These are phyloP conservation scores for Scalesia atractyloides DNA, from an alignment of 129 eudicot species.

Conservation along the genomic window DNA sequence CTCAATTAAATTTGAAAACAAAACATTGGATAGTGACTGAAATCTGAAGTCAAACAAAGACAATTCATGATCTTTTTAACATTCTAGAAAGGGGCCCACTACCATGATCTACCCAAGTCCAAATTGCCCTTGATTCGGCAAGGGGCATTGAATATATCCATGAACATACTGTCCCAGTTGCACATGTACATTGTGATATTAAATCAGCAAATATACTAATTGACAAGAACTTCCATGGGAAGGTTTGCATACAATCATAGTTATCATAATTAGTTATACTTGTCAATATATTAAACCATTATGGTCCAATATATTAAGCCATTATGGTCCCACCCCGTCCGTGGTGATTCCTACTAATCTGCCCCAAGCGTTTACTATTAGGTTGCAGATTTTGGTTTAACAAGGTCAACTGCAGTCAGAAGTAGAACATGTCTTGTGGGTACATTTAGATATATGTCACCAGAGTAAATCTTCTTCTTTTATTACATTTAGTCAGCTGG, in stretches of 20 bases:
- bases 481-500: neutral
- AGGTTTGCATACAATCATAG: conserved; percentile 22
- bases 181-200: conserved; percentile 66
- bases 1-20: conserved; percentile 31
- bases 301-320: too few species aligned
- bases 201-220: conserved; percentile 82
- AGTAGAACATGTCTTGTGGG: conserved; percentile 25
- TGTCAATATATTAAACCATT: too few species aligned
- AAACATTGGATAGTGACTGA: neutral
- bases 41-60: conserved; percentile 13
- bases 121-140: conserved; percentile 93
- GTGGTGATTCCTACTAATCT: neutral
- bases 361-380: conserved; percentile 17
- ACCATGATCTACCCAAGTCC: conserved; percentile 78
- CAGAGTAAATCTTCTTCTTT: neutral
- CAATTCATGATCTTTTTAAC: neutral
- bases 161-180: conserved; percentile 12
- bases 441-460: conserved; percentile 2
- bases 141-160: conserved; percentile 67
- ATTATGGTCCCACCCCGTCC: neutral
- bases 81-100: conserved; percentile 65
- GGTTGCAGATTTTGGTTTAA: conserved; percentile 96
- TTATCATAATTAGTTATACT: too few species aligned
- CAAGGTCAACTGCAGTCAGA: conserved; percentile 79
- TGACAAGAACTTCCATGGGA: conserved; percentile 65